Conservation (phyloP, 495 filamentous ascomycete species). For the Lasiosphaeris hirsuta region DNA sequence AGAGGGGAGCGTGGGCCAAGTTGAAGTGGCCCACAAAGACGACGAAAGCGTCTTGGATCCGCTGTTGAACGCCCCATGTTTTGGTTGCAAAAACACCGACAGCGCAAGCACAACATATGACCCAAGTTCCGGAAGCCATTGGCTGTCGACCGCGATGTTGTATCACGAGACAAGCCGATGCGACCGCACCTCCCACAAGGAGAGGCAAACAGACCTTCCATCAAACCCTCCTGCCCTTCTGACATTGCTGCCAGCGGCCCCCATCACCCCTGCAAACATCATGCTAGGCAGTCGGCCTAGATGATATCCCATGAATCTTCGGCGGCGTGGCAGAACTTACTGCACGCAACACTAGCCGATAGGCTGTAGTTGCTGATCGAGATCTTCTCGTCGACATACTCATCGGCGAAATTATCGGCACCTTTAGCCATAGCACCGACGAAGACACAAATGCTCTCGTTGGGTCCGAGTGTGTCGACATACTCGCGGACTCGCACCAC, state of each 20-base stretch:
- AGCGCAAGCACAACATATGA: conserved; percentile 46
- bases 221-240: conserved; percentile 23
- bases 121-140: conserved; percentile 42
- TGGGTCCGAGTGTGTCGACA: conserved; percentile 67
- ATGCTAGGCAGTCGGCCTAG: conserved; percentile 37
- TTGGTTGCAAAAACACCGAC: conserved; percentile 80
- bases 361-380: conserved; percentile 97
- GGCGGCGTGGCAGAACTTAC: conserved; percentile 98
- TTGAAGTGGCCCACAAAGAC: conserved; percentile 67
- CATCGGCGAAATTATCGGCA: conserved; percentile 89
- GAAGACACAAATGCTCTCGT: conserved; percentile 95
- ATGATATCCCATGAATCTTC: conserved; percentile 96
- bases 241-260: neutral
- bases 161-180: conserved; percentile 40
- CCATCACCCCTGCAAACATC: neutral
- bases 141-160: conserved; percentile 44
- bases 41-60: conserved; percentile 67
- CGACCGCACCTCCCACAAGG: conserved; percentile 26
- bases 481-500: conserved; percentile 88
- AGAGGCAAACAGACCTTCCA: conserved; percentile 34
- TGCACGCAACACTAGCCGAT: conserved; percentile 94
- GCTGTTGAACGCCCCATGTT: conserved; percentile 75
- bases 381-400: conserved; percentile 93
- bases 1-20: conserved; percentile 52
- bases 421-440: conserved; percentile 99